Evolutionary conservation across 164 flowering plant species (phyloP).

Genomic region (Chimonanthus praecox): DNA sequence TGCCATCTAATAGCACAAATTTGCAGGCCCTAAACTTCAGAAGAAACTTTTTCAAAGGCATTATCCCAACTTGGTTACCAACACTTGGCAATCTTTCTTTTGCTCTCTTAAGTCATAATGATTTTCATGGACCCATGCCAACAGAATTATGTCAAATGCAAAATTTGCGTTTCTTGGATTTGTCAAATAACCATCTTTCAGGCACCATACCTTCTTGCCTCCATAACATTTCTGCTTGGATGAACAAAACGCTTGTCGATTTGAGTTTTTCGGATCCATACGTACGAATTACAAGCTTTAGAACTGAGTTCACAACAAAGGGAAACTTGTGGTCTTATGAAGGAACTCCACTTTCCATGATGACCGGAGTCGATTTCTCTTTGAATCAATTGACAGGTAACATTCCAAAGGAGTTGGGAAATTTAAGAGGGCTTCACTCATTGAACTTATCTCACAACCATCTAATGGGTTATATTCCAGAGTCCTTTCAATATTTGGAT

Average conservation of each 20-base stretch:
- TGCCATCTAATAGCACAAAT: background rate
- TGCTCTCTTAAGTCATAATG: background rate
- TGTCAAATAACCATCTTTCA: slow-evolving; percentile 1
- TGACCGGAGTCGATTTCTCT: slow-evolving; percentile 8
- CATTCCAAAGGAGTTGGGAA: slow-evolving; percentile 4
- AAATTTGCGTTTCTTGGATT: background rate
- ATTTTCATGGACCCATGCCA: background rate
- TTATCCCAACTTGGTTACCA: slow-evolving; percentile 1
- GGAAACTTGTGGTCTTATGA: background rate
- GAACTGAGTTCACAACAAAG: background rate
- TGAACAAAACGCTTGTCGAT: background rate
- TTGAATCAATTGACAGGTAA: slow-evolving; percentile 3
- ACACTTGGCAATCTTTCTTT: background rate
- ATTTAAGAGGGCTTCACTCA: background rate
- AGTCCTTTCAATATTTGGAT: background rate
- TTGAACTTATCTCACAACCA: slow-evolving; percentile 5
- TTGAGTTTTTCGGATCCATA: fast-evolving
- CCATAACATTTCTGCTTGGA: background rate
- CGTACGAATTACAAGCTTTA: background rate
- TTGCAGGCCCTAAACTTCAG: background rate
- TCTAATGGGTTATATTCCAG: background rate
- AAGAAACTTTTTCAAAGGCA: background rate
- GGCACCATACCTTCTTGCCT: slow-evolving; percentile 7
- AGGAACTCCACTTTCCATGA: background rate
- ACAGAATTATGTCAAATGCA: background rate